These are phyloP conservation scores for Ambrosiella beaveri DNA, from an alignment of 2,329 filamentous ascomycete genomes.

Conservation along the genomic window DNA sequence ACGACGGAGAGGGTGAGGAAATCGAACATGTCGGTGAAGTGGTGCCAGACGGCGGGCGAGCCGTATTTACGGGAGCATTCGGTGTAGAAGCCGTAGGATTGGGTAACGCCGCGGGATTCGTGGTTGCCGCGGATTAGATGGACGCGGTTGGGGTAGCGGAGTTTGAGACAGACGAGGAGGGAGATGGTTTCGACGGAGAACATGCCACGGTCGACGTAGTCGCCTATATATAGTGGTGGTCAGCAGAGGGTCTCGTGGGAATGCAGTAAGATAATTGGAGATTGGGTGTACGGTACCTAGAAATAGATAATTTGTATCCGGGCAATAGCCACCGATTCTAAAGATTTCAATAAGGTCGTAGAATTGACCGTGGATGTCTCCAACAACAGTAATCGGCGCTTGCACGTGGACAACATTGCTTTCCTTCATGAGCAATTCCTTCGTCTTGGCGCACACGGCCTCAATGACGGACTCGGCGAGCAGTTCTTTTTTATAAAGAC, in stretches of 20 bases:
- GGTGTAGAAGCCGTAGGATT: constrained; percentile 98
- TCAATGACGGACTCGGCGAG: constrained; percentile 96
- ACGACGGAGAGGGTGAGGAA: constrained; percentile 92
- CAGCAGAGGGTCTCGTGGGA: not conserved
- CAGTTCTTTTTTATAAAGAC: constrained; percentile 91
- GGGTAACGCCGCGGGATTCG: constrained; percentile 90
- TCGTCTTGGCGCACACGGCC: constrained; percentile 97
- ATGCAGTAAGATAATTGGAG: not conserved
- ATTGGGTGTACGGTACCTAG: constrained; percentile 42
- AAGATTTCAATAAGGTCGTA: constrained; percentile 99
- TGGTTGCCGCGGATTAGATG: constrained; percentile 96
- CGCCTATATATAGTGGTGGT: constrained; percentile 36
- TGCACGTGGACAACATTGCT: constrained; percentile 97
- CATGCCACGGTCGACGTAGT: constrained; percentile 95
- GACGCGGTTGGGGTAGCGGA: constrained; percentile 89
- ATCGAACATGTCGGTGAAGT: constrained; percentile 99
- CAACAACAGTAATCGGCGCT: constrained; percentile 90
- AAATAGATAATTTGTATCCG: constrained; percentile 96
- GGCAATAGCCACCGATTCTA: constrained; percentile 91
- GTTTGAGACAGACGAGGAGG: constrained; percentile 87
- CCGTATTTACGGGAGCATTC: constrained; percentile 97
- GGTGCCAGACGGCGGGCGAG: constrained; percentile 97
- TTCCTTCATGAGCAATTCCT: constrained; percentile 97
- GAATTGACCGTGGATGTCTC: constrained; percentile 97
- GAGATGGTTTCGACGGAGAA: constrained; percentile 99